Conservation (phyloP, 805 yeast genomes). For the Saccharomycopsis capsularis region DNA sequence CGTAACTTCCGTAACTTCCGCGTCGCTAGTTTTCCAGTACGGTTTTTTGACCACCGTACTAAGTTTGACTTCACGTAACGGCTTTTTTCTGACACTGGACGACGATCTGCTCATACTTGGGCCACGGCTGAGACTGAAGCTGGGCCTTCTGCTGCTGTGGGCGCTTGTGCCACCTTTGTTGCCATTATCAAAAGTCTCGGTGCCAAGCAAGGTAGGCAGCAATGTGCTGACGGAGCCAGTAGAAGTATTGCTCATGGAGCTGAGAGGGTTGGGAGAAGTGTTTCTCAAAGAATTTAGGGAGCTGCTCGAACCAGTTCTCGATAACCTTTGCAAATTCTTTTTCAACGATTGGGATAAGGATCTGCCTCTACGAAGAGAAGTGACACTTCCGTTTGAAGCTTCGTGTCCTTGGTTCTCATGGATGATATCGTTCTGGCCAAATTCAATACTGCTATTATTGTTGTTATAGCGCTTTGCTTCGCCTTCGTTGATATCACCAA, state of each 20-base stretch:
- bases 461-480: too few species aligned
- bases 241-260: neutral
- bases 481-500: too few species aligned
- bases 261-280: neutral
- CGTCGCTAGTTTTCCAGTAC: constrained; percentile 84
- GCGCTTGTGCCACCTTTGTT: neutral
- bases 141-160: neutral
- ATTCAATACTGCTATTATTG: neutral
- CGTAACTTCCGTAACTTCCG: constrained; percentile 56
- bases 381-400: neutral
- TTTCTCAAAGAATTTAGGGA: constrained; percentile 7
- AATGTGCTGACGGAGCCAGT: neutral
- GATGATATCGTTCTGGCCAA: neutral
- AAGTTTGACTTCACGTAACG: constrained; percentile 42
- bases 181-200: neutral
- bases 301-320: constrained; percentile 7
- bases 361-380: neutral
- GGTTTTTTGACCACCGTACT: constrained; percentile 52
- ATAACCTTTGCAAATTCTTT: constrained; percentile 1
- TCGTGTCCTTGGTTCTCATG: too few species aligned
- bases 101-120: neutral
- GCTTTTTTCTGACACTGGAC: neutral
- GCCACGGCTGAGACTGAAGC: constrained; percentile 1
- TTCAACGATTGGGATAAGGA: neutral
- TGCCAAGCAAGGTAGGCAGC: neutral